A percentile compares a stretch with the other conserved stretches of the same genome.
Conservation (phyloP, 352 stramenopile genomes). For the Phytopythium montanum region DNA sequence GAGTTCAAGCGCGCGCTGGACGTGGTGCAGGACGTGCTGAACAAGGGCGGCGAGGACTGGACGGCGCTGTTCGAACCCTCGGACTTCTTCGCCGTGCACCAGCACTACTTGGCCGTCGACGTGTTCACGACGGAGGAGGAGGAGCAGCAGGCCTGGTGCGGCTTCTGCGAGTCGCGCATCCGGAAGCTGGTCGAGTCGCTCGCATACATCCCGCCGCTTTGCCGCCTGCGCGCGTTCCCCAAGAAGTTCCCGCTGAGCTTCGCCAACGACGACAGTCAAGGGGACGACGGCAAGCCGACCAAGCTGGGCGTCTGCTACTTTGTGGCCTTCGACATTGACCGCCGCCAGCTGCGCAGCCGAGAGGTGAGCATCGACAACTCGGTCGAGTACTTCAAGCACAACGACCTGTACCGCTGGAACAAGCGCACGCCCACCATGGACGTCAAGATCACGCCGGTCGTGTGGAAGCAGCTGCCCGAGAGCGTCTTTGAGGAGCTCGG, state of each 20-base stretch:
- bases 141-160: slow-evolving; percentile 91
- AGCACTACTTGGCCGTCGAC: slow-evolving; percentile 91
- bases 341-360: slow-evolving; percentile 62
- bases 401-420: slow-evolving; percentile 88
- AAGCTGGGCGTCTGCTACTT: slow-evolving; percentile 85
- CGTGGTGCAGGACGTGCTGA: slow-evolving; percentile 83
- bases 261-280: slow-evolving; percentile 21
- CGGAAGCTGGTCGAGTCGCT: slow-evolving; percentile 88
- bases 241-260: slow-evolving; percentile 82
- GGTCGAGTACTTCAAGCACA: slow-evolving; percentile 88
- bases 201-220: slow-evolving; percentile 78
- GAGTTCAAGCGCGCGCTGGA: slow-evolving; percentile 86
- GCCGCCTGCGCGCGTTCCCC: slow-evolving; percentile 75
- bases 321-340: slow-evolving; percentile 83
- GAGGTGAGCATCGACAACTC: slow-evolving; percentile 86
- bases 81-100: slow-evolving; percentile 86
- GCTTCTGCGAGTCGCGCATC: slow-evolving; percentile 93
- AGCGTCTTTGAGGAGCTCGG: slow-evolving; percentile 85
- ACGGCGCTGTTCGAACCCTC: slow-evolving; percentile 73
- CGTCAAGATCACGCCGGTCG: slow-evolving; percentile 76
- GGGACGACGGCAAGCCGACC: slow-evolving; percentile 25
- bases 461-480: slow-evolving; percentile 86
- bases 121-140: slow-evolving; percentile 88
- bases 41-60: slow-evolving; percentile 80
- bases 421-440: slow-evolving; percentile 86